A percentile compares a stretch with the other conserved stretches of the same genome.
These are phyloP conservation scores for Piromyces sp. DNA, from an alignment of 192 early-diverging fungal genomes.

Conservation along the genomic window DNA sequence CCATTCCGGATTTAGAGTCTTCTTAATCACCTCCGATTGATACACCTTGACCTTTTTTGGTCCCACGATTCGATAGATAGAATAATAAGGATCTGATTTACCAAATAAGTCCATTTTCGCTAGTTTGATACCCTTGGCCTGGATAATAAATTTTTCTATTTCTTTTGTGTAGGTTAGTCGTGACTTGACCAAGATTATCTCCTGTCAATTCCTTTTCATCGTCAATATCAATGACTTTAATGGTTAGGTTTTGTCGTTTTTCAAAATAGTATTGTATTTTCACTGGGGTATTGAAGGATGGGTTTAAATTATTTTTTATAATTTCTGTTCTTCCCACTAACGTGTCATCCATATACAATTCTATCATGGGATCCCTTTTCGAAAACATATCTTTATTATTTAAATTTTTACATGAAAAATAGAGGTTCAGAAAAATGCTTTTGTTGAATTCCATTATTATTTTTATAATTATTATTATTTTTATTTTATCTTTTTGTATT, in stretches of 20 bases:
- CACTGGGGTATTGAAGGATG: not conserved
- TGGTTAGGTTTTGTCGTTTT: not conserved
- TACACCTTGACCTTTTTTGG: not conserved
- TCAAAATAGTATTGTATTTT: not conserved
- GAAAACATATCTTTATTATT: not conserved
- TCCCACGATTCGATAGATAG: not conserved
- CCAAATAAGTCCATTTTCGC: not conserved
- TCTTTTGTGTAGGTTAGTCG: not conserved
- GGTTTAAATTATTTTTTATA: not conserved
- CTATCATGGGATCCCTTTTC: not conserved
- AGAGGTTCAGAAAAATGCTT: not conserved
- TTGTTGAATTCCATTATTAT: no score
- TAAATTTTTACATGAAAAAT: not conserved
- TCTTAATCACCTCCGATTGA: not conserved
- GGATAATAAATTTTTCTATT: not conserved
- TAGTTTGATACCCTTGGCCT: not conserved
- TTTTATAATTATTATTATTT: no score
- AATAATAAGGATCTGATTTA: not conserved
- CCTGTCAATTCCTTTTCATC: not conserved
- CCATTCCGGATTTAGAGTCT: not conserved
- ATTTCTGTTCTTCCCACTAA: not conserved
- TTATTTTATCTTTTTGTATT: no score
- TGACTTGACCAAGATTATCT: not conserved
- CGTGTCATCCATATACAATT: not conserved
- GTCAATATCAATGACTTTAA: not conserved